A percentile compares a stretch with the other conserved stretches of the same genome.
Evolutionary conservation across 2,329 filamentous ascomycete species (phyloP).

Genomic region (Xylariales sp.): DNA sequence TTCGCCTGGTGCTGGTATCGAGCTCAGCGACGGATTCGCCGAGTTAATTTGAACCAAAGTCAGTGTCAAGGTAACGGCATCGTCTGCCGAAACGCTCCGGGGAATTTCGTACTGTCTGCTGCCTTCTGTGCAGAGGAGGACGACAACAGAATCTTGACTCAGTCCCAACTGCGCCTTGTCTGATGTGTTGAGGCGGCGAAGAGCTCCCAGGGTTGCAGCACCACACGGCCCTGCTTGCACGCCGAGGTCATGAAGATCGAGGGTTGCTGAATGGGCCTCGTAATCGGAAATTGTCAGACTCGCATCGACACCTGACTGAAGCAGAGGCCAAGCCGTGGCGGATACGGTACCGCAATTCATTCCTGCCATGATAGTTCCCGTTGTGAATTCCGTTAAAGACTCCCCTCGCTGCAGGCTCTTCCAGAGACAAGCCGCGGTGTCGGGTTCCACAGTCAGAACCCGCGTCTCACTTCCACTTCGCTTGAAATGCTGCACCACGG

Average conservation of each 20-base stretch:
- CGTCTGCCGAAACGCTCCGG: constrained; percentile 24
- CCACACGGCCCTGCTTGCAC: constrained; percentile 27
- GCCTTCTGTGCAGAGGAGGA: constrained; percentile 66
- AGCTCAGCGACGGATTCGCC: constrained; percentile 38
- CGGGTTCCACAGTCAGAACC: constrained; percentile 68
- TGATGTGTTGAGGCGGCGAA: constrained; percentile 41
- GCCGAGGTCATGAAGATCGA: constrained; percentile 39
- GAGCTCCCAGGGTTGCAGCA: constrained; percentile 43
- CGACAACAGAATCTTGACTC: constrained; percentile 47
- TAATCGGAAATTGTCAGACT: constrained; percentile 56
- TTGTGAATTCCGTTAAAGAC: constrained; percentile 46
- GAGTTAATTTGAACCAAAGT: constrained; percentile 44
- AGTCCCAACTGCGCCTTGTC: constrained; percentile 32
- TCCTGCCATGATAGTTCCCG: constrained; percentile 67
- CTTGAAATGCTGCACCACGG: constrained; percentile 64
- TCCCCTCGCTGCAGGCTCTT: constrained; percentile 46
- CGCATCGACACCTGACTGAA: constrained; percentile 55
- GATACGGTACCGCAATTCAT: constrained; percentile 71
- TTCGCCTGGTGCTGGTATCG: constrained; percentile 39
- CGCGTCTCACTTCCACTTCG: constrained; percentile 6
- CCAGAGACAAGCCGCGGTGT: constrained; percentile 56
- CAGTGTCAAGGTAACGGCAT: constrained; percentile 37
- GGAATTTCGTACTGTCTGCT: constrained; percentile 47
- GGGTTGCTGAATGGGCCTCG: constrained; percentile 56
- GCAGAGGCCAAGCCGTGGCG: constrained; percentile 56